Conservation (phyloP, 225 moss, liverwort and hornwort genomes). For the Bryum argenteum region DNA sequence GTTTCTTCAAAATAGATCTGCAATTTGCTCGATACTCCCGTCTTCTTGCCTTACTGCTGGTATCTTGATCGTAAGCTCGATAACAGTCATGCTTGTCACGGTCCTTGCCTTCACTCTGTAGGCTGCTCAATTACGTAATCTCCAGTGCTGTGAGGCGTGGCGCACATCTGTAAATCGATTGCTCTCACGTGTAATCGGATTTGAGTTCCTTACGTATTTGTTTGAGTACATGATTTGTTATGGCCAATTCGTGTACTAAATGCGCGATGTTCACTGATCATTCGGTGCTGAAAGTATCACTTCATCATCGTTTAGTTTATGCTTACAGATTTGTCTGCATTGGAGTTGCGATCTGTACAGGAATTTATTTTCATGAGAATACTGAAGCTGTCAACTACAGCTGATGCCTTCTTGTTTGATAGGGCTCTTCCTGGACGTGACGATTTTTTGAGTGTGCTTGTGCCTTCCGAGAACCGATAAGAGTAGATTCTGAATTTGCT, state of each 20-base stretch:
- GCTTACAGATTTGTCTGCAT: neutral
- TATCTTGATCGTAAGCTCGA: constrained; percentile 6
- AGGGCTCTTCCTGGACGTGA: constrained; percentile 9
- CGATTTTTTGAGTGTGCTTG: neutral
- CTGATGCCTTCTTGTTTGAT: constrained; percentile 14
- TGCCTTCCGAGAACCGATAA: neutral
- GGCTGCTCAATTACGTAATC: neutral
- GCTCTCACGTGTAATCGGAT: neutral
- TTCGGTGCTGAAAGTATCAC: constrained; percentile 14
- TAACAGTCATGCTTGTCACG: constrained; percentile 2
- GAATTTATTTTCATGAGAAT: neutral
- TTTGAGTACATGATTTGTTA: neutral
- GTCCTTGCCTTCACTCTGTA: neutral
- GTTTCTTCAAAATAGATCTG: constrained; percentile 1
- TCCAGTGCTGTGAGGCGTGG: constrained; percentile 13
- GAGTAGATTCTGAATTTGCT: constrained; percentile 13
- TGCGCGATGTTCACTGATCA: constrained; percentile 21
- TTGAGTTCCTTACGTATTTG: constrained; percentile 11
- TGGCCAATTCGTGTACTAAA: neutral
- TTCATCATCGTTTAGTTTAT: neutral
- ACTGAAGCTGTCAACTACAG: neutral
- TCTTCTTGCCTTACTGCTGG: constrained; percentile 4
- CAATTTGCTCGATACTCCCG: constrained; percentile 1
- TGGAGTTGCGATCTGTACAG: neutral
- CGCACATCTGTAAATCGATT: constrained; percentile 1